These are phyloP conservation scores for Brassica napus DNA, from an alignment of 345 rosid genomes.

Conservation along the genomic window Da-Ae NC_063447.1:40618501-40619000, in stretches of 20 bases:
- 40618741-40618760: neutral
- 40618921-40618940: conserved; percentile 45
- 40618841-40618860: conserved; percentile 68
- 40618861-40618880: conserved; percentile 55
- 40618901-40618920: conserved; percentile 50
- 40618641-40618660: neutral
- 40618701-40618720: neutral
- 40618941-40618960: conserved; percentile 66
- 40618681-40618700: neutral
- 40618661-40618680: neutral
- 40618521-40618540: conserved; percentile 82
- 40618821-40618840: conserved; percentile 61
- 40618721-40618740: neutral
- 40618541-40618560: conserved; percentile 57
- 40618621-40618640: neutral
- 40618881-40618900: conserved; percentile 54
- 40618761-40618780: neutral
- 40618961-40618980: conserved; percentile 1
- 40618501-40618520: conserved; percentile 52
- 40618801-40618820: conserved; percentile 31
- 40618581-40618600: conserved; percentile 37
- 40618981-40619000: neutral
- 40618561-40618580: conserved; percentile 59
- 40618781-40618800: neutral
- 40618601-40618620: neutral